Base-by-base conservation (phyloP, 2,329 filamentous ascomycete genomes). In the Neodidymelliopsis sp. region DNA sequence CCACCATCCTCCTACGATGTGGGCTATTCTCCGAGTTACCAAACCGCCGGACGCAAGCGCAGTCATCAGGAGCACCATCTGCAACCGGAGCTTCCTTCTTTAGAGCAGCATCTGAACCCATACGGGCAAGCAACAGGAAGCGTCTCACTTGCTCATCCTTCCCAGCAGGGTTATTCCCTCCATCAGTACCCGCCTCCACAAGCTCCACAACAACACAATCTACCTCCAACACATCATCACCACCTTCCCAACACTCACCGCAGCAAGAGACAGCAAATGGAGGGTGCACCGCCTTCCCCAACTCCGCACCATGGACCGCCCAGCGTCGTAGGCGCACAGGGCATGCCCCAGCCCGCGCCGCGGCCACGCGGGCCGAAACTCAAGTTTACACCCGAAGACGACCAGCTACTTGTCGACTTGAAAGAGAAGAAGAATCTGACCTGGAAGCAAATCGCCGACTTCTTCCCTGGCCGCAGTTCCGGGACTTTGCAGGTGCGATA, bases 381-480 rank as follows among this genome's bases (percentile, higher is more conserved):
- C 61, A 96, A 96, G 74, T 97, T 97, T 69, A 96, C 91, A 1
- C 86, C 90, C 8, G 91, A 96, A 72, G 92, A 97, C 69, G 92
- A 97, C 72, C 86, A 89, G 60, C 77, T 96, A 36, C 80, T 97
- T 43, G 87, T 96, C 47, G 90, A 96, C 67, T 78, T 97, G 54
- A 97, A 97, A 73, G 92, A 97, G 75, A 92, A 94, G 67, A 95
- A 94, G 74, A 92, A 90, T 67, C 79, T 97, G 69, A 96, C 92
- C 4, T 97, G 92, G 92, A 96, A 96, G 75, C 92, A 97, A 78
- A 97, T 97, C 66, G 90, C 91, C 47, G 92, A 96, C 68, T 96
- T 96, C 75, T 97, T 97, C 63, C 92, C 92, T 0, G 92, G 91
- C 1, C 82, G 92, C 49, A 94, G 90, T 49, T 95, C 90, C 34